Evolutionary conservation across 1,284 basidiomycete species (phyloP).

Genomic region (Quambalaria eucalypti): DNA sequence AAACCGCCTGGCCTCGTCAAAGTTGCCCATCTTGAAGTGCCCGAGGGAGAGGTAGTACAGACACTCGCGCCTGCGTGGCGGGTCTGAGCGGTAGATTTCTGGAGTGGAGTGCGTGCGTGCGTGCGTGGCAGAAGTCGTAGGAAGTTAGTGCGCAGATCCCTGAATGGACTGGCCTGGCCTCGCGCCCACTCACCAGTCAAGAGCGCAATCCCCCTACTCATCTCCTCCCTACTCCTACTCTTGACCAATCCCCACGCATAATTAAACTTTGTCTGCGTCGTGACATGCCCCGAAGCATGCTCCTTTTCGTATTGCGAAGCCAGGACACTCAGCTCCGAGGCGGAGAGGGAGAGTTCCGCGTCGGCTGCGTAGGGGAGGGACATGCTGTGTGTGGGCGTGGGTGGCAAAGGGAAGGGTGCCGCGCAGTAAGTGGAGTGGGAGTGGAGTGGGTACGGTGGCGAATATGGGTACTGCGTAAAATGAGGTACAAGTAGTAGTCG

Average conservation of each 20-base stretch:
- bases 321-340: conserved; percentile 81
- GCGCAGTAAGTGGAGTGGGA: no score
- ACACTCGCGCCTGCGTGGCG: conserved; percentile 81
- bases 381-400: conserved; percentile 13
- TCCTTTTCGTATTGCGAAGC: conserved; percentile 81
- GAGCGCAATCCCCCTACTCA: conserved; percentile 71
- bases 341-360: conserved; percentile 75
- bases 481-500: no score
- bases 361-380: conserved; percentile 85
- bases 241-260: conserved; percentile 67
- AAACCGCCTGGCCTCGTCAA: conserved; percentile 82
- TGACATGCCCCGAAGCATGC: conserved; percentile 66
- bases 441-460: no score
- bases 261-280: conserved; percentile 95
- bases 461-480: no score
- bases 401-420: neutral
- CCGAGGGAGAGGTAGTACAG: conserved; percentile 93
- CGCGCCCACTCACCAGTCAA: conserved; percentile 80
- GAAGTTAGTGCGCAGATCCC: neutral
- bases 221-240: conserved; percentile 34
- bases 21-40: conserved; percentile 94
- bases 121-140: neutral
- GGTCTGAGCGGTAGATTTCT: conserved; percentile 89
- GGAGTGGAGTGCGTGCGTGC: conserved; percentile 6
- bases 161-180: no score